Percentiles rank a stretch among this genome's conserved stretches.
Conservation (phyloP, 1,284 basidiomycete species). For the Leccinum griseonigrum region DNA sequence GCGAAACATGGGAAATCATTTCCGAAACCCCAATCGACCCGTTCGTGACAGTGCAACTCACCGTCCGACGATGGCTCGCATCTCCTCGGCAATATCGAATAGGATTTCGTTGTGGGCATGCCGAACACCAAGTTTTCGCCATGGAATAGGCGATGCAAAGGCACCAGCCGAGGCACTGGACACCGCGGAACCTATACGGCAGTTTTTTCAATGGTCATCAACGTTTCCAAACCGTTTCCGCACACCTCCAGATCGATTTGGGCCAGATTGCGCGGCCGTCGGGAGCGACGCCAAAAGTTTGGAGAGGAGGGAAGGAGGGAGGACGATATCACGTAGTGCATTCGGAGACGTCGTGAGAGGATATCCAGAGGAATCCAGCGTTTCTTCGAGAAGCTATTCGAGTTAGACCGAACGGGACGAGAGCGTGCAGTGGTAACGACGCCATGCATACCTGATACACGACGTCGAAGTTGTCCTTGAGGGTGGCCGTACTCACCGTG, state of each 20-base stretch:
- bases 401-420: slow-evolving; percentile 1
- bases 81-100: slow-evolving; percentile 86
- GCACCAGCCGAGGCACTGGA: slow-evolving; percentile 53
- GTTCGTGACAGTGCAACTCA: slow-evolving; percentile 34
- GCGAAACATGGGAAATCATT: neutral
- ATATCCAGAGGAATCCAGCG: slow-evolving; percentile 87
- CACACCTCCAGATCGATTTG: slow-evolving; percentile 30
- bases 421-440: neutral
- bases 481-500: slow-evolving; percentile 56
- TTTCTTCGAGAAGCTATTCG: slow-evolving; percentile 87
- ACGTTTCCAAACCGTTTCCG: neutral
- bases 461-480: slow-evolving; percentile 94
- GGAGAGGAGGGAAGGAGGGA: slow-evolving; percentile 81
- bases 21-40: neutral
- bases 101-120: slow-evolving; percentile 93
- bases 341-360: slow-evolving; percentile 94
- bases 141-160: slow-evolving; percentile 92
- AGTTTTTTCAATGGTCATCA: slow-evolving; percentile 21
- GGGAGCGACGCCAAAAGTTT: slow-evolving; percentile 71
- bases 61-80: slow-evolving; percentile 85
- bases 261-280: slow-evolving; percentile 30
- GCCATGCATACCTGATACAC: slow-evolving; percentile 83
- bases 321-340: slow-evolving; percentile 88
- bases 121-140: slow-evolving; percentile 83
- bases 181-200: slow-evolving; percentile 36